A percentile compares a stretch with the other conserved stretches of the same genome.
phyloP scores from a whole-genome alignment of 257 asterid genomes.

The Ilex aquifolium region DNA sequence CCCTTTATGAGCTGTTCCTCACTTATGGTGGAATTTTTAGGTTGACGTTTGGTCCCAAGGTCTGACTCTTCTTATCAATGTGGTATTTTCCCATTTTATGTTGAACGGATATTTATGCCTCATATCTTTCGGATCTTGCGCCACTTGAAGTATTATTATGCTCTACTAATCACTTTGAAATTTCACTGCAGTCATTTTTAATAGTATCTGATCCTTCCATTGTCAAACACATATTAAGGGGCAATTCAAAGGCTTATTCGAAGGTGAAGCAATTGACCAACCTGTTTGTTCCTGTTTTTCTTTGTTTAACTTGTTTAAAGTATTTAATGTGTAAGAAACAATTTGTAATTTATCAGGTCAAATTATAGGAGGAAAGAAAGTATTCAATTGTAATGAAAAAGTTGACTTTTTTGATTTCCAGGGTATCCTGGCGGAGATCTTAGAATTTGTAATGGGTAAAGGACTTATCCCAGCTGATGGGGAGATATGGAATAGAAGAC shows the following conservation, averaged over 20 bases:
- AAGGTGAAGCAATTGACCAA: constrained; percentile 47
- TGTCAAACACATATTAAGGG: constrained; percentile 82
- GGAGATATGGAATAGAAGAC: constrained; percentile 84
- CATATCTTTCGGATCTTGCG: neutral
- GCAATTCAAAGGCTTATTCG: constrained; percentile 79
- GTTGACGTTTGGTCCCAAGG: constrained; percentile 96
- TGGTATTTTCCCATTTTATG: constrained; percentile 6
- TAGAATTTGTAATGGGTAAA: constrained; percentile 98
- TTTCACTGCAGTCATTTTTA: constrained; percentile 70
- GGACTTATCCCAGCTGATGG: constrained; percentile 99
- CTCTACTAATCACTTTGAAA: constrained; percentile 9
- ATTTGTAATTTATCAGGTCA: neutral
- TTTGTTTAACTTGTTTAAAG: constrained; percentile 2
- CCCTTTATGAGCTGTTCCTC: constrained; percentile 77
- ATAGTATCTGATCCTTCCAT: constrained; percentile 89
- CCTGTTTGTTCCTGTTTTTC: constrained; percentile 4
- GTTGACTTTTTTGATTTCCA: constrained; percentile 16
- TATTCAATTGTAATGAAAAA: constrained; percentile 7
- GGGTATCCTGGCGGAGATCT: constrained; percentile 95
- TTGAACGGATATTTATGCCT: neutral
- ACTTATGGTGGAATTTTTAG: constrained; percentile 87
- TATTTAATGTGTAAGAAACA: constrained; percentile 5
- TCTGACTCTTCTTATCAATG: constrained; percentile 16
- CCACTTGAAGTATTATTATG: neutral
- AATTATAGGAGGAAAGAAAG: neutral